Percentiles rank a stretch among this genome's conserved stretches.
Conservation (phyloP, 139 green algal species). For the Coelastrella sp. region DNA sequence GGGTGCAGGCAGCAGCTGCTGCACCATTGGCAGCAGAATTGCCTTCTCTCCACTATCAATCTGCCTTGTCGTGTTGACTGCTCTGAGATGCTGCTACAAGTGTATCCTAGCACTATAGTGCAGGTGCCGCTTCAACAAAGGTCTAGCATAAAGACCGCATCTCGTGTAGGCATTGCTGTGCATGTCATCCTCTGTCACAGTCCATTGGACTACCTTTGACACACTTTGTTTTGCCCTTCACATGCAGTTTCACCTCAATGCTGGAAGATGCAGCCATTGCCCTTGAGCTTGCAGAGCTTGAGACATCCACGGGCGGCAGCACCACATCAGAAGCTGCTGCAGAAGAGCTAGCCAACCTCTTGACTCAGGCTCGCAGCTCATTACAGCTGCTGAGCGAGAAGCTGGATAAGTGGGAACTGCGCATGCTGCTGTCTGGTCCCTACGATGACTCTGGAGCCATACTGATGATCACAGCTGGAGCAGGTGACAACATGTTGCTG, state of each 20-base stretch:
- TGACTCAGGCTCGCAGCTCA: not conserved
- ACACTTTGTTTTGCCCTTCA: not conserved
- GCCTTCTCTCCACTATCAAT: no score
- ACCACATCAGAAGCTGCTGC: constrained; percentile 13
- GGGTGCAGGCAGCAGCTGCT: not conserved
- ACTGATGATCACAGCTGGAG: constrained; percentile 74
- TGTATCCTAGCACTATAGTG: no score
- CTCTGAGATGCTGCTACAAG: no score
- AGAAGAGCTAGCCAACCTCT: not conserved
- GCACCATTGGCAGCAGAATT: not conserved
- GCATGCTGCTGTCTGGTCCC: constrained; percentile 73
- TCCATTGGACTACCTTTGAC: no score
- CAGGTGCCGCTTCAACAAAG: no score
- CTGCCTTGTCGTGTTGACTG: no score
- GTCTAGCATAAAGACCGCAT: no score
- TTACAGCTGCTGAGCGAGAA: not conserved
- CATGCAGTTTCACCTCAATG: constrained; percentile 11
- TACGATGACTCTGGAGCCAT: constrained; percentile 66
- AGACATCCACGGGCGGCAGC: constrained; percentile 14
- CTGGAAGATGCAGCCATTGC: constrained; percentile 53
- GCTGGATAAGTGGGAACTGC: constrained; percentile 35
- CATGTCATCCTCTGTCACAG: no score
- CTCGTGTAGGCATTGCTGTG: no score
- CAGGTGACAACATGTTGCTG: constrained; percentile 64
- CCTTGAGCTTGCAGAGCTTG: constrained; percentile 38